phyloP scores from a whole-genome alignment of 805 yeast species.

The Barnettozyma sucrosica region DNA sequence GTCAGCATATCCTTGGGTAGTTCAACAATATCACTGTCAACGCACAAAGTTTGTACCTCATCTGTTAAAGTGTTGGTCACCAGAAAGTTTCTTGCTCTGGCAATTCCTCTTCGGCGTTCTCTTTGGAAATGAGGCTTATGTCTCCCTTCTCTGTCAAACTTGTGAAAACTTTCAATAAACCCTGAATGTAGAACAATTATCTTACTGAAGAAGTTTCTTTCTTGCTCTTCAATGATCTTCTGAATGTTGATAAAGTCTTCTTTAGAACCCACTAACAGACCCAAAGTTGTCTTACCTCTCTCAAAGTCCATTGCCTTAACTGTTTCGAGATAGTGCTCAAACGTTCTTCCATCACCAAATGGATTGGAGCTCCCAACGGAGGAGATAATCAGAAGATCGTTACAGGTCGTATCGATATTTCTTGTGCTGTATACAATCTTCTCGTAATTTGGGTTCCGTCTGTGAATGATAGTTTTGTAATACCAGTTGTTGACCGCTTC shows the following conservation, averaged over 20 bases:
- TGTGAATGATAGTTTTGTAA: background rate
- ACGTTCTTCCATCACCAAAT: slow-evolving; percentile 32
- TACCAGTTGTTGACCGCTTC: background rate
- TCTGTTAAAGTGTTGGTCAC: slow-evolving; percentile 13
- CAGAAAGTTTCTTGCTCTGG: slow-evolving; percentile 27
- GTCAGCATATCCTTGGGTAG: slow-evolving; percentile 23
- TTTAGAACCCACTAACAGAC: slow-evolving; percentile 13
- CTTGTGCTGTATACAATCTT: background rate
- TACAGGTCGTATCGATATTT: slow-evolving; percentile 4
- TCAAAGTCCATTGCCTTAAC: slow-evolving; percentile 26
- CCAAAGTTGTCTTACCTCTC: slow-evolving; percentile 20
- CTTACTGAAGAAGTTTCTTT: slow-evolving; percentile 10
- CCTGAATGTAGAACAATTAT: slow-evolving; percentile 17
- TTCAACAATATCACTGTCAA: background rate
- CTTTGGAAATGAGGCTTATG: slow-evolving; percentile 19
- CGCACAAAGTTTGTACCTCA: background rate
- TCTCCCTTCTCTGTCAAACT: slow-evolving; percentile 15
- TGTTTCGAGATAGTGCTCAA: slow-evolving; percentile 31
- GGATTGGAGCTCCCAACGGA: slow-evolving; percentile 27
- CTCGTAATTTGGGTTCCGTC: background rate
- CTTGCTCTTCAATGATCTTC: slow-evolving; percentile 6
- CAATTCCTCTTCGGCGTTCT: slow-evolving; percentile 25
- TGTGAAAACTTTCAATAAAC: slow-evolving; percentile 17
- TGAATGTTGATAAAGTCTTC: slow-evolving; percentile 7
- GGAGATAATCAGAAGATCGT: slow-evolving; percentile 13